These are phyloP conservation scores for Colletotrichum lupini DNA, from an alignment of 2,329 filamentous ascomycete genomes.

Conservation along the genomic window DNA sequence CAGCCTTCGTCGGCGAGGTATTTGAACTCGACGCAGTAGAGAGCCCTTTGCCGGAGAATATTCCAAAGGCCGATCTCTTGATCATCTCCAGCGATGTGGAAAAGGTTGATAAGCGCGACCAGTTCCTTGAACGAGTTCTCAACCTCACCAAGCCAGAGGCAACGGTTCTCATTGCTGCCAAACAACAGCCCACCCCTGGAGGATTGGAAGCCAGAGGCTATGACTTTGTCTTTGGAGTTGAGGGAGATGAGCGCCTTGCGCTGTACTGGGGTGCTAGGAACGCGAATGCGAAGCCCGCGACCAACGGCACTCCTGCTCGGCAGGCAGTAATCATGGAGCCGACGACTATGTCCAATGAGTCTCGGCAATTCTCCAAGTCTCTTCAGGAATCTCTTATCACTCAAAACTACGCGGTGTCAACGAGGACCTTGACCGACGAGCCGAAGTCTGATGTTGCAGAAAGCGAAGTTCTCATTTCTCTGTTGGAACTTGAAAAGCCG, in stretches of 20 bases:
- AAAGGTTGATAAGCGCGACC: background rate
- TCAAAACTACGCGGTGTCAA: background rate
- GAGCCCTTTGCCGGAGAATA: background rate
- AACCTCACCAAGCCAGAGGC: background rate
- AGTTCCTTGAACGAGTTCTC: background rate
- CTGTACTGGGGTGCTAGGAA: background rate
- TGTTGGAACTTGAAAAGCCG: background rate
- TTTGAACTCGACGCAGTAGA: background rate
- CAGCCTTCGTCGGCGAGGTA: background rate
- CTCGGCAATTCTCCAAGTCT: background rate
- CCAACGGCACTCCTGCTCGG: background rate
- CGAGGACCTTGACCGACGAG: slow-evolving; percentile 28
- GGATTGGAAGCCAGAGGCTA: background rate
- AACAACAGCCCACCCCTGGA: background rate
- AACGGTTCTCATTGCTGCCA: background rate
- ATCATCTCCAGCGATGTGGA: background rate
- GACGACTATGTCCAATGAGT: background rate
- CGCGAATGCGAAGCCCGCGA: background rate
- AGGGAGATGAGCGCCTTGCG: background rate
- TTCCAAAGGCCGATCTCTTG: background rate
- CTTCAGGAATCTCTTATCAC: background rate
- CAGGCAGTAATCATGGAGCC: background rate
- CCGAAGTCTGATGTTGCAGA: slow-evolving; percentile 10
- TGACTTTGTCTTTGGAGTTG: background rate
- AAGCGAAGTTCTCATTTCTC: background rate